A percentile compares a stretch with the other conserved stretches of the same genome.
Evolutionary conservation across 495 filamentous ascomycete genomes (phyloP).

Genomic region (Trichoderma virens): DNA sequence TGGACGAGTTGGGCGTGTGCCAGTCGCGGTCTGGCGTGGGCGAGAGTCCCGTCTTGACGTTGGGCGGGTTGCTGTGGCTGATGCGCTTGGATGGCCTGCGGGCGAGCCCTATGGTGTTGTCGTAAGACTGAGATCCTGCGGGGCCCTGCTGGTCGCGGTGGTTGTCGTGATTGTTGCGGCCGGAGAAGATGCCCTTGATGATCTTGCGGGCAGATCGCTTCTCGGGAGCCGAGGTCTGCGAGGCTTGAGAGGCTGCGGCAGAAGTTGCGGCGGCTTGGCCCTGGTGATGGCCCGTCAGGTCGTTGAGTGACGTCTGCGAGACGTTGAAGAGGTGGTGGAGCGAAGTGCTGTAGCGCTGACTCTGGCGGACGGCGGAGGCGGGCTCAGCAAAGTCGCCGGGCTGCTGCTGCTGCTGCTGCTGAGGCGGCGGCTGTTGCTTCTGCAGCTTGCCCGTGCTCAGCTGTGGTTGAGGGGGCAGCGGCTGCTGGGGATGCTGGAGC

Average conservation of each 20-base stretch:
- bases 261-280: conserved; percentile 14
- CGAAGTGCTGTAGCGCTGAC: conserved; percentile 28
- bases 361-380: conserved; percentile 22
- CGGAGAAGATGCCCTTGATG: conserved; percentile 38
- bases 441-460: conserved; percentile 14
- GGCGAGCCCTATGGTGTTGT: conserved; percentile 30
- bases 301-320: conserved; percentile 5
- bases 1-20: conserved; percentile 18
- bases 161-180: conserved; percentile 28
- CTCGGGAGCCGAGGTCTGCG: conserved; percentile 11
- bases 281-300: conserved; percentile 11
- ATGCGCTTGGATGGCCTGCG: conserved; percentile 44
- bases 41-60: conserved; percentile 17
- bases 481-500: conserved; percentile 22
- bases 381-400: conserved; percentile 27
- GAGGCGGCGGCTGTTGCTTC: conserved; percentile 20
- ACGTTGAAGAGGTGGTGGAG: conserved; percentile 22
- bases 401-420: conserved; percentile 18
- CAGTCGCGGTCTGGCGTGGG: conserved; percentile 28
- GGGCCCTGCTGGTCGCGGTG: conserved; percentile 21
- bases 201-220: conserved; percentile 39
- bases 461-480: conserved; percentile 25
- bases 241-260: conserved; percentile 20
- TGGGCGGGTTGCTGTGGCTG: conserved; percentile 34
- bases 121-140: conserved; percentile 27